Percentiles rank a stretch among this genome's conserved stretches.
These are phyloP conservation scores for Penicillium egyptiacum DNA, from an alignment of 495 filamentous ascomycete genomes.

Conservation along the genomic window DNA sequence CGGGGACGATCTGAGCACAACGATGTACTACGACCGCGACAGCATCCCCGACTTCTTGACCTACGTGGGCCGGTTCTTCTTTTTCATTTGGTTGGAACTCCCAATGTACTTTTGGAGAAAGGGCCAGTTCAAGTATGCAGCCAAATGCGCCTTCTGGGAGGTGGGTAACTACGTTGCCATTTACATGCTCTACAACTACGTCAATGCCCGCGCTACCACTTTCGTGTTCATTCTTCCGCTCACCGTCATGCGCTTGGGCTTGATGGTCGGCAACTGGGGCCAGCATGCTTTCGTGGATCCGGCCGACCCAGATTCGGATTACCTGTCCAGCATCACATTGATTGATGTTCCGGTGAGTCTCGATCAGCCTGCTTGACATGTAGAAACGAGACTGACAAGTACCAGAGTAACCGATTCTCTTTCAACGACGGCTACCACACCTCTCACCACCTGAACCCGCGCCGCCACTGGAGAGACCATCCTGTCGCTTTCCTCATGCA, in stretches of 20 bases:
- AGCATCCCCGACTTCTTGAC: constrained; percentile 58
- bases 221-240: constrained; percentile 64
- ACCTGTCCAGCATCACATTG: constrained; percentile 67
- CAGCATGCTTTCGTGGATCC: constrained; percentile 75
- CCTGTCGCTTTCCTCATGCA: constrained; percentile 63
- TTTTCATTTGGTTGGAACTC: constrained; percentile 71
- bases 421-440: constrained; percentile 81
- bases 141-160: constrained; percentile 58
- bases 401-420: constrained; percentile 67
- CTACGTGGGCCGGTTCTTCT: constrained; percentile 71
- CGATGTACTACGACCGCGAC: constrained; percentile 75
- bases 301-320: constrained; percentile 65
- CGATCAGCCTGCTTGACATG: neutral
- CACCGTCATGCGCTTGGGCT: constrained; percentile 55
- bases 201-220: constrained; percentile 51
- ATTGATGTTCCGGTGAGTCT: constrained; percentile 67
- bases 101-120: constrained; percentile 69
- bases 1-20: constrained; percentile 70
- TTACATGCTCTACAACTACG: constrained; percentile 46
- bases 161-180: constrained; percentile 50
- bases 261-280: constrained; percentile 77
- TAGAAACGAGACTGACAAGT: constrained; percentile 11
- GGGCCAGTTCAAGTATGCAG: constrained; percentile 48
- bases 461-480: constrained; percentile 72
- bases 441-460: constrained; percentile 72